A percentile compares a stretch with the other conserved stretches of the same genome.
Conservation (phyloP, 1,284 basidiomycete species). For the Ganoderma multipileum region DNA sequence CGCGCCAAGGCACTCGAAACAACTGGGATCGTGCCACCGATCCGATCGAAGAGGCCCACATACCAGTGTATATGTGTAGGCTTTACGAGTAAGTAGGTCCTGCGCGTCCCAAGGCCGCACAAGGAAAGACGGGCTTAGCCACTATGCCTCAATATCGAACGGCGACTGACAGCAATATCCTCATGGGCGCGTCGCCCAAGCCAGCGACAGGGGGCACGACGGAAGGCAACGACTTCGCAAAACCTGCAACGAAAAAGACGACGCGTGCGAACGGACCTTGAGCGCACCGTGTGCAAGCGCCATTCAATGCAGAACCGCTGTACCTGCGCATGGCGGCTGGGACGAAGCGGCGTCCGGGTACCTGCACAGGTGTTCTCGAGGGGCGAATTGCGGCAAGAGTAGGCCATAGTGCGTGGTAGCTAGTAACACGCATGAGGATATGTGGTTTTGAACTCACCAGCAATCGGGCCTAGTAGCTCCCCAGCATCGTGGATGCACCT, state of each 20-base stretch:
- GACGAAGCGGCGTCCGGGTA: not conserved
- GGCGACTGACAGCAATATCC: not conserved
- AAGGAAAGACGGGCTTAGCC: not conserved
- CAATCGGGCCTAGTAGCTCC: not conserved
- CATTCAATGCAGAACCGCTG: not conserved
- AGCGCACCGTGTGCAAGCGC: not conserved
- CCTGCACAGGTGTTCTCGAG: not conserved
- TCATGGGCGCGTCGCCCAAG: not conserved
- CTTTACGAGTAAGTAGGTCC: not conserved
- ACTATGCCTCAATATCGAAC: not conserved
- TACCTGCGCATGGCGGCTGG: not conserved
- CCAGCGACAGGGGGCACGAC: not conserved
- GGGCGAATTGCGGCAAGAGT: not conserved
- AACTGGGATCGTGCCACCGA: not conserved
- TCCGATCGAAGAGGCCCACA: no score
- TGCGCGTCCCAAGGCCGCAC: not conserved
- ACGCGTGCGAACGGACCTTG: not conserved
- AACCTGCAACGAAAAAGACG: not conserved
- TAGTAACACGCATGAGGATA: not conserved
- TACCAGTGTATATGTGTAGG: not conserved
- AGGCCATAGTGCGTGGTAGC: not conserved
- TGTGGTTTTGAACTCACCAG: no score
- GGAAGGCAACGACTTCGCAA: not conserved
- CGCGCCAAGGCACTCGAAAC: not conserved
- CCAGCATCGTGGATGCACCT: not conserved